Base-by-base conservation (phyloP, 139 green algal genomes). In the Tetraselmis chui region DNA sequence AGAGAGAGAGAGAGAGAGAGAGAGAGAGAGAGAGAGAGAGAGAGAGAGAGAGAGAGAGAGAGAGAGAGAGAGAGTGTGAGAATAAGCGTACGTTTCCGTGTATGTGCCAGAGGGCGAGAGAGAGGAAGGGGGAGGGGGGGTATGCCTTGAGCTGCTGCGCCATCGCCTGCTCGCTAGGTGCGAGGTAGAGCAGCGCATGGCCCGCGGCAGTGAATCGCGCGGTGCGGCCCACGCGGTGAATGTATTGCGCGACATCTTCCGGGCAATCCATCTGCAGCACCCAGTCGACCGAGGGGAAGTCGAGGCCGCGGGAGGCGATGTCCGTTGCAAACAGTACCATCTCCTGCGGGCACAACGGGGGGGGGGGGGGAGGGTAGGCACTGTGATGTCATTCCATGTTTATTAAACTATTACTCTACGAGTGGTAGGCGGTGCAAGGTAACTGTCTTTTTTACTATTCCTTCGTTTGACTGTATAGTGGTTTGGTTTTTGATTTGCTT, bases 251-350 rank as follows among this genome's bases (percentile, higher is more conserved):
- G 26, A 93, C 90, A 83, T 98, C 95, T 80, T 99, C 96, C 2
- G 97, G 95, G 84, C 95, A 98, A 86, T 99, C 97, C 23, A 88
- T 85, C 88, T 97, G 91, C 79, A 98, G 80, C 29, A 98, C 95
- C 95, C 95, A 98, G 81, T 98, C 94, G 31, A 98, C 93, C 27
- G 84, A 80, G 26, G 94, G 93, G 81, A 98, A 98, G 84, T 98
- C 95, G 80, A 98, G 88, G 1, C 95, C 95, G 0, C 95, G 85
- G 0, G 92, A 93, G 5, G 95, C 95, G 75, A 98, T 89, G 85
- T 98, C 95, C 0, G 95, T 98, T 2, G 95, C 95, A 82, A 99
- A 97, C 26, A 99, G 90, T 59, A 97, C 93, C 28, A 90, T 91
- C 81, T 76, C 84, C 83, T 81, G 85, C 31, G 78, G 28, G 31